Conservation (phyloP, 345 rosid species). For the Sisymbrium altissimum region DNA sequence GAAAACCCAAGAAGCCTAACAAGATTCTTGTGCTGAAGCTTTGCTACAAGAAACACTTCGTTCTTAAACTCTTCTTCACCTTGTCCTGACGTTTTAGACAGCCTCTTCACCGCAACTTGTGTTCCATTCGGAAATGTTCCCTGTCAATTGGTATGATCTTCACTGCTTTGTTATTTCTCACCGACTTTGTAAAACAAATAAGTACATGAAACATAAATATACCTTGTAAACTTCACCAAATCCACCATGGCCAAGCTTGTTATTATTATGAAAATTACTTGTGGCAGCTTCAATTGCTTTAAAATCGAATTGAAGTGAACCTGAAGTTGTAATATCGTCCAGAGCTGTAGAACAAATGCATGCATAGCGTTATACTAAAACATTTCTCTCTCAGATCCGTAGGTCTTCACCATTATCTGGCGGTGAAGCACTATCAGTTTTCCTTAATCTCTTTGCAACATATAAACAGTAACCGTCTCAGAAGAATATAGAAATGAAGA, state of each 20-base stretch:
- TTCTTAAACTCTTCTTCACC: slow-evolving; percentile 31
- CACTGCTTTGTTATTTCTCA: not conserved
- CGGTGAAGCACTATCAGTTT: not conserved
- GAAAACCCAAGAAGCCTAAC: slow-evolving; percentile 47
- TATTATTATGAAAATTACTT: slow-evolving; percentile 36
- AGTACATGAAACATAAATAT: not conserved
- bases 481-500: slow-evolving; percentile 16
- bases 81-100: slow-evolving; percentile 43
- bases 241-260: slow-evolving; percentile 66
- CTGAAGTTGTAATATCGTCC: slow-evolving; percentile 32
- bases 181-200: not conserved
- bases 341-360: slow-evolving; percentile 24
- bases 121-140: slow-evolving; percentile 27
- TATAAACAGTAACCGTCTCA: slow-evolving; percentile 13
- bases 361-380: not conserved
- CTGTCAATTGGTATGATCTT: not conserved
- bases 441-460: slow-evolving; percentile 17
- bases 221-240: slow-evolving; percentile 64
- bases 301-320: slow-evolving; percentile 43
- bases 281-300: slow-evolving; percentile 46
- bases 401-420: slow-evolving; percentile 34
- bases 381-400: not conserved
- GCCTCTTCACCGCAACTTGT: slow-evolving; percentile 49
- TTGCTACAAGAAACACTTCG: slow-evolving; percentile 25
- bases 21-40: slow-evolving; percentile 22